Conservation (phyloP, 1,139 yeast genomes). For the Saccharomyces hybrid region DNA sequence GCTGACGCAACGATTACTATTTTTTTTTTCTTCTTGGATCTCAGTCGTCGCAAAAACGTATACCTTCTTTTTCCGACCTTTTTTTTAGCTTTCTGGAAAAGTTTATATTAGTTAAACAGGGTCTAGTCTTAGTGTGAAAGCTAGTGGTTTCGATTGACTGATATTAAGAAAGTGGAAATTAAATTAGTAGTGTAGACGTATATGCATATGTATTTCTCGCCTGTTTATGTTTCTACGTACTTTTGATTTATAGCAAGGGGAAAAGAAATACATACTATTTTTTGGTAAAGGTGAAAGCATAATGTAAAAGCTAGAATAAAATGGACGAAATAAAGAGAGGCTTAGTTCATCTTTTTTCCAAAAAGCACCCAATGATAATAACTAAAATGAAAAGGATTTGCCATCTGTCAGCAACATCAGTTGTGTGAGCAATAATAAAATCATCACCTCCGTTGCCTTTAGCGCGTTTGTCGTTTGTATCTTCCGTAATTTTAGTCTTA, state of each 20-base stretch:
- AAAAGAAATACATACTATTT: neutral
- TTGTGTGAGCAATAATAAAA: neutral
- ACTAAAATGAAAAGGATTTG: neutral
- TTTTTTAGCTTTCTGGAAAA: neutral
- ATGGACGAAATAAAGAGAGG: neutral
- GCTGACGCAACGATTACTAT: neutral
- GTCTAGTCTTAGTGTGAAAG: neutral
- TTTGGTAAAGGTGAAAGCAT: neutral
- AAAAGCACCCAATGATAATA: neutral
- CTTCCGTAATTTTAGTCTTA: neutral
- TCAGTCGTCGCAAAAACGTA: no score
- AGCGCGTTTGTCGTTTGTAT: neutral
- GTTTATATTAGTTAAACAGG: neutral
- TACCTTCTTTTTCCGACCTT: neutral
- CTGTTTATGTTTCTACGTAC: neutral
- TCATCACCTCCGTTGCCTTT: neutral
- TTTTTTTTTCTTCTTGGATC: neutral
- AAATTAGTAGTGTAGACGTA: neutral
- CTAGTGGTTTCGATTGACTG: neutral
- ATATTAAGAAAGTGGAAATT: neutral
- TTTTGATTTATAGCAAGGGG: neutral
- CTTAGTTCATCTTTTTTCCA: neutral
- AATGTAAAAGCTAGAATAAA: neutral
- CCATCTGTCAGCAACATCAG: neutral
- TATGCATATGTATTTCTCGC: constrained; percentile 15